Percentiles rank a stretch among this genome's conserved stretches.
Evolutionary conservation across 1,139 yeast genomes (phyloP).

Genomic region (Pichia sp.): DNA sequence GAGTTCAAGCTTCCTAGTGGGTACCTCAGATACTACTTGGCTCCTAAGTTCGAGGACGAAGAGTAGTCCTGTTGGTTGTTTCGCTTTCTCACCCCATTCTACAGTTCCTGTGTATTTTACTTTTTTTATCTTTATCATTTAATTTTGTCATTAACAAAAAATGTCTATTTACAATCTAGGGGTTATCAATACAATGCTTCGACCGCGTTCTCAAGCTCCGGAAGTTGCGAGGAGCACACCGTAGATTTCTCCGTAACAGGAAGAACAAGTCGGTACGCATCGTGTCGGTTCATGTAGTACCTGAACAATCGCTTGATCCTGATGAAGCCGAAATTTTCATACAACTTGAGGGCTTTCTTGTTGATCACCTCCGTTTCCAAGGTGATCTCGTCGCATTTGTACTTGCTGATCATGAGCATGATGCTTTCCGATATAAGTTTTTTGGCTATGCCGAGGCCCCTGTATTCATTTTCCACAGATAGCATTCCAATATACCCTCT

Average conservation of each 20-base stretch:
- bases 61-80: slow-evolving; percentile 39
- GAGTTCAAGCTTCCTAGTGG: slow-evolving; percentile 94
- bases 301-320: slow-evolving; percentile 76
- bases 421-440: slow-evolving; percentile 60
- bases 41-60: slow-evolving; percentile 94
- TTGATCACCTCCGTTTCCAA: slow-evolving; percentile 90
- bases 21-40: slow-evolving; percentile 89
- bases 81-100: not conserved
- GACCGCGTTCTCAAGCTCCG: slow-evolving; percentile 9
- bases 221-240: slow-evolving; percentile 31
- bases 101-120: not conserved
- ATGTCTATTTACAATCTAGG: not conserved
- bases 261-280: slow-evolving; percentile 77
- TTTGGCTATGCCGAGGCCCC: slow-evolving; percentile 83
- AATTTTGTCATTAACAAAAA: not conserved
- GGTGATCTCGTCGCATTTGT: slow-evolving; percentile 78
- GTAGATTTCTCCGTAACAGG: slow-evolving; percentile 55
- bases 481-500: slow-evolving; percentile 97
- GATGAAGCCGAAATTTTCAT: slow-evolving; percentile 84
- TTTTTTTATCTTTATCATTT: not conserved
- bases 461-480: slow-evolving; percentile 65
- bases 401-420: slow-evolving; percentile 55
- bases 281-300: slow-evolving; percentile 87
- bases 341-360: slow-evolving; percentile 66
- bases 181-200: slow-evolving; percentile 12